Evolutionary conservation across 83 land plant species (phyloP).

Genomic region (Larix sibirica): DNA sequence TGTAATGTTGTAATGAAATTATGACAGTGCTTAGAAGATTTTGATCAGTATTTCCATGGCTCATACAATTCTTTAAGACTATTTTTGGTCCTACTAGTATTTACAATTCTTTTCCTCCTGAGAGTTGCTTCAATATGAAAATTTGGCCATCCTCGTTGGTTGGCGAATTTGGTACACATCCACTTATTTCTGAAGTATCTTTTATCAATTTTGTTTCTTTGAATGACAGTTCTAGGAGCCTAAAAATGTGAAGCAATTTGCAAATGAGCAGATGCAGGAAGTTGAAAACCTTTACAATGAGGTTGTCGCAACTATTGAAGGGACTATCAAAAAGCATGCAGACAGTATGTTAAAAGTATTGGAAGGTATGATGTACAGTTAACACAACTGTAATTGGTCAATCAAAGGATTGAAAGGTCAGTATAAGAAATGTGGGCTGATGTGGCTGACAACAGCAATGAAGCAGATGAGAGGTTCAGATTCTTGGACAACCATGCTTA

Average conservation of each 20-base stretch:
- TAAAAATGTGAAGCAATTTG: constrained; percentile 37
- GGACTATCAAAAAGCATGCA: constrained; percentile 67
- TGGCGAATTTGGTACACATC: too few relatives aligned
- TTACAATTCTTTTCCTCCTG: background rate
- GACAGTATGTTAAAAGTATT: constrained; percentile 70
- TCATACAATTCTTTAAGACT: constrained; percentile 1
- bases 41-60: background rate
- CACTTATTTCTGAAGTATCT: background rate
- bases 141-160: background rate
- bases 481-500: constrained; percentile 70
- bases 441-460: constrained; percentile 55
- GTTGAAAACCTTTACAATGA: constrained; percentile 40
- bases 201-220: background rate
- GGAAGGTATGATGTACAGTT: constrained; percentile 78
- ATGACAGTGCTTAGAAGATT: background rate
- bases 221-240: constrained; percentile 28
- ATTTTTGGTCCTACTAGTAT: background rate
- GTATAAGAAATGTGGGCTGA: constrained; percentile 68
- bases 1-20: background rate
- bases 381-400: constrained; percentile 72
- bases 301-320: constrained; percentile 55
- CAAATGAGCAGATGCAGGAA: constrained; percentile 32
- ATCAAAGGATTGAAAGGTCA: constrained; percentile 71
- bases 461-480: constrained; percentile 53
- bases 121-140: background rate